Conservation (phyloP, 768 basidiomycete genomes). For the Pleurotus pulmonarius region DNA sequence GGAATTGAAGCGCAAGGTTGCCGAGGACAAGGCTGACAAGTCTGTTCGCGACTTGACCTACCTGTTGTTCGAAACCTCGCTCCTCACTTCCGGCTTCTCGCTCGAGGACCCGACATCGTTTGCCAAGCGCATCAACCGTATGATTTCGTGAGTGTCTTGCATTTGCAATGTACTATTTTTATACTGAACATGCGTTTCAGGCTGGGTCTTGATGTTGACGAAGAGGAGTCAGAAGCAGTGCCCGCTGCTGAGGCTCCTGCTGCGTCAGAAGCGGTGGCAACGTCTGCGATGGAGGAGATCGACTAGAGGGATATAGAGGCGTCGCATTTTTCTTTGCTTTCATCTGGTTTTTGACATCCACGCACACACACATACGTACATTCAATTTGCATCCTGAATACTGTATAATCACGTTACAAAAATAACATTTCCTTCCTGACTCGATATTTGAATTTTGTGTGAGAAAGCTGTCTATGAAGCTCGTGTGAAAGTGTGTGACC, state of each 20-base stretch:
- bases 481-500: not conserved
- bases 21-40: slow-evolving; percentile 98
- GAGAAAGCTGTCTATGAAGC: too few species aligned
- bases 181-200: slow-evolving; percentile 23
- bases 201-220: slow-evolving; percentile 86
- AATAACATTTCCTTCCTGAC: not conserved
- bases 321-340: slow-evolving; percentile 18
- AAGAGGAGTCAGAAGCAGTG: slow-evolving; percentile 56
- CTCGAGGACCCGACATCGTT: slow-evolving; percentile 95
- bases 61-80: slow-evolving; percentile 94
- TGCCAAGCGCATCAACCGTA: slow-evolving; percentile 93
- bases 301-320: slow-evolving; percentile 45
- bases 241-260: slow-evolving; percentile 44
- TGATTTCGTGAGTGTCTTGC: slow-evolving; percentile 70
- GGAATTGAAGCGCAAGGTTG: slow-evolving; percentile 92
- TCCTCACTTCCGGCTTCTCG: slow-evolving; percentile 93
- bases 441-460: too few species aligned
- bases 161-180: not conserved
- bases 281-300: slow-evolving; percentile 97
- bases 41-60: slow-evolving; percentile 95
- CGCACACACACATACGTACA: slow-evolving; percentile 24
- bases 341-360: slow-evolving; percentile 18
- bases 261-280: slow-evolving; percentile 54
- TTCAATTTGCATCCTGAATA: slow-evolving; percentile 18
- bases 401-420: not conserved